phyloP scores from a whole-genome alignment of 805 yeast genomes.

The Diddensiella transvaalensis region DNA sequence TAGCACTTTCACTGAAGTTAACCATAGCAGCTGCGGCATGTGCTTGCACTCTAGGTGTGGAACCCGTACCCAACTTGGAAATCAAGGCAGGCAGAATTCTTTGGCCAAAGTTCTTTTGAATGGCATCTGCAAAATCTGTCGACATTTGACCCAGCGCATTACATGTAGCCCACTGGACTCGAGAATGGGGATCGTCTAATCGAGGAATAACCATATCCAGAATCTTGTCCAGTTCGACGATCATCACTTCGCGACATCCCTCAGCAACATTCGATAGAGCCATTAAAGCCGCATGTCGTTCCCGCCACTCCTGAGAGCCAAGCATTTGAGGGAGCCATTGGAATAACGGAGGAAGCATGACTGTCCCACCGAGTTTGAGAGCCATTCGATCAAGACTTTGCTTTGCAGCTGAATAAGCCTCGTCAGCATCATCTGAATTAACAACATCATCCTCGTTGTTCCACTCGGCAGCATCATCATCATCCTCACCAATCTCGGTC shows the following conservation, averaged over 20 bases:
- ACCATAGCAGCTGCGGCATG: slow-evolving; percentile 99
- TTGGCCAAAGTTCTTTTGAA: slow-evolving; percentile 77
- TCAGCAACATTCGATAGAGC: slow-evolving; percentile 96
- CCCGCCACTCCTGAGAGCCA: slow-evolving; percentile 77
- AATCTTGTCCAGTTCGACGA: slow-evolving; percentile 73
- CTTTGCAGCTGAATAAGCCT: slow-evolving; percentile 86
- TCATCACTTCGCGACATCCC: slow-evolving; percentile 89
- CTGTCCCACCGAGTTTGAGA: slow-evolving; percentile 75
- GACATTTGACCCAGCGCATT: slow-evolving; percentile 96
- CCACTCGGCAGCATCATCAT: slow-evolving; percentile 85
- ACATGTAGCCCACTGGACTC: slow-evolving; percentile 97
- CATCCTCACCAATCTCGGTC: slow-evolving; percentile 88
- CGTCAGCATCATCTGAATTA: slow-evolving; percentile 78
- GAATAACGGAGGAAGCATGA: slow-evolving; percentile 81
- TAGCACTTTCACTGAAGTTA: slow-evolving; percentile 88
- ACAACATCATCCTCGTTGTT: slow-evolving; percentile 72
- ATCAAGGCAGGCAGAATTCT: slow-evolving; percentile 84
- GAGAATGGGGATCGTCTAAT: slow-evolving; percentile 80
- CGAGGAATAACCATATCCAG: slow-evolving; percentile 82
- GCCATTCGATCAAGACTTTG: slow-evolving; percentile 92
- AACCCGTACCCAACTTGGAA: slow-evolving; percentile 65
- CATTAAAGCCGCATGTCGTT: slow-evolving; percentile 95
- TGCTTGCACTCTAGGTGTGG: slow-evolving; percentile 85
- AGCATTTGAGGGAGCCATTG: slow-evolving; percentile 83
- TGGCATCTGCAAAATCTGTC: slow-evolving; percentile 88